Evolutionary conservation across 805 yeast species (phyloP).

Genomic region (Wickerhamomyces kurtzmanii): DNA sequence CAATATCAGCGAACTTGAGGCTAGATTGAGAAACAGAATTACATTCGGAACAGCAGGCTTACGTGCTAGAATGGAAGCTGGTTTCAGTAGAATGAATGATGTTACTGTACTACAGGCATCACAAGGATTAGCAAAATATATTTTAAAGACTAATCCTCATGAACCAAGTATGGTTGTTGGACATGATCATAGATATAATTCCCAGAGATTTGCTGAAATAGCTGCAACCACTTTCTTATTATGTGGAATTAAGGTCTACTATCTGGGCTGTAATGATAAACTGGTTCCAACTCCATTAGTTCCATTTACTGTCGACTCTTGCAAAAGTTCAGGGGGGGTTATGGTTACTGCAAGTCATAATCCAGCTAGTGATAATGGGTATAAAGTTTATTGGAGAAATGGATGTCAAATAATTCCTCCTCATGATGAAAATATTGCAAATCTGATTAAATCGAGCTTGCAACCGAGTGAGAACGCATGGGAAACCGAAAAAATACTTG

Average conservation of each 20-base stretch:
- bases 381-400: conserved; percentile 86
- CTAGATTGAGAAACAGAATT: conserved; percentile 48
- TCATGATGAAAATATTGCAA: conserved; percentile 67
- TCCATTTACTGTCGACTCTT: conserved; percentile 70
- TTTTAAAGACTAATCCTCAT: conserved; percentile 17
- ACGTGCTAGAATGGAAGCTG: conserved; percentile 83
- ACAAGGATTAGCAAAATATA: conserved; percentile 62
- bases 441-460: conserved; percentile 47
- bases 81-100: conserved; percentile 81
- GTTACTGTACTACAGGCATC: conserved; percentile 87
- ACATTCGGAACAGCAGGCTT: conserved; percentile 93
- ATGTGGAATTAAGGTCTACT: conserved; percentile 63
- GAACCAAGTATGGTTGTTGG: conserved; percentile 61
- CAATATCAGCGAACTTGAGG: conserved; percentile 35
- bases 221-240: conserved; percentile 66
- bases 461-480: conserved; percentile 49
- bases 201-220: conserved; percentile 68
- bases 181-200: conserved; percentile 84
- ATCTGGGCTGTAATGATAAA: conserved; percentile 30
- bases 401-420: conserved; percentile 97
- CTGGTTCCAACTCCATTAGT: conserved; percentile 83
- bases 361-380: conserved; percentile 83
- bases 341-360: conserved; percentile 92
- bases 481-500: conserved; percentile 31
- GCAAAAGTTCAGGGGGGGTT: conserved; percentile 66